Evolutionary conservation across 139 green algal genomes (phyloP).

Genomic region (Closterium sp.): DNA sequence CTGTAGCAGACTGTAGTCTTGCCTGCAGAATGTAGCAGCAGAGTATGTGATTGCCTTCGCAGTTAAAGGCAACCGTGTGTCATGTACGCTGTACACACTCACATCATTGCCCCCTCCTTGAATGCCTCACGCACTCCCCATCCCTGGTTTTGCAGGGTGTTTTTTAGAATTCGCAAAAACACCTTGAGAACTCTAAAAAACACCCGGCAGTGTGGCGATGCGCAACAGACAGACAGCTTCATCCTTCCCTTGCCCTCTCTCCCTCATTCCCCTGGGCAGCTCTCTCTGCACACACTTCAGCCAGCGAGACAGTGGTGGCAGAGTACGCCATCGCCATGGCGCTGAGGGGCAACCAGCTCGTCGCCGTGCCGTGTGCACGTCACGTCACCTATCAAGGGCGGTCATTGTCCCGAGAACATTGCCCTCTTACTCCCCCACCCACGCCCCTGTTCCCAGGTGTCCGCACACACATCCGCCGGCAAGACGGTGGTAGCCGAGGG

Average conservation of each 20-base stretch:
- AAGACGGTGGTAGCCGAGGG: constrained; percentile 79
- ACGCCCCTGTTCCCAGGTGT: constrained; percentile 15
- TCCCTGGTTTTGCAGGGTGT: too few species aligned
- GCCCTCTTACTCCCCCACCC: neutral
- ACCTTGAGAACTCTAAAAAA: too few species aligned
- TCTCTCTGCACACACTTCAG: constrained; percentile 67
- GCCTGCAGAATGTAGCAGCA: too few species aligned
- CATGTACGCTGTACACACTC: constrained; percentile 64
- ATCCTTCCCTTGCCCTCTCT: neutral
- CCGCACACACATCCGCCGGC: constrained; percentile 72
- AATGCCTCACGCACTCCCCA: too few species aligned
- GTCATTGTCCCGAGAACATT: neutral
- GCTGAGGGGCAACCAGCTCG: constrained; percentile 58
- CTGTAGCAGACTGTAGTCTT: too few species aligned
- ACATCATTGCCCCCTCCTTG: too few species aligned
- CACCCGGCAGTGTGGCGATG: too few species aligned
- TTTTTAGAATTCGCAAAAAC: too few species aligned
- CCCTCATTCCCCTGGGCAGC: neutral
- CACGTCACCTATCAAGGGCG: too few species aligned
- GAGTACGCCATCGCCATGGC: constrained; percentile 79
- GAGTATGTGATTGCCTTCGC: constrained; percentile 78
- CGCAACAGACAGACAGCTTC: too few species aligned
- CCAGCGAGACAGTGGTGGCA: constrained; percentile 75
- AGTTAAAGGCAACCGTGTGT: constrained; percentile 60
- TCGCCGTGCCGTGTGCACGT: too few species aligned